A percentile compares a stretch with the other conserved stretches of the same genome.
Conservation (phyloP, 2,329 filamentous ascomycete species). For the Colletotrichum brevisporum region DNA sequence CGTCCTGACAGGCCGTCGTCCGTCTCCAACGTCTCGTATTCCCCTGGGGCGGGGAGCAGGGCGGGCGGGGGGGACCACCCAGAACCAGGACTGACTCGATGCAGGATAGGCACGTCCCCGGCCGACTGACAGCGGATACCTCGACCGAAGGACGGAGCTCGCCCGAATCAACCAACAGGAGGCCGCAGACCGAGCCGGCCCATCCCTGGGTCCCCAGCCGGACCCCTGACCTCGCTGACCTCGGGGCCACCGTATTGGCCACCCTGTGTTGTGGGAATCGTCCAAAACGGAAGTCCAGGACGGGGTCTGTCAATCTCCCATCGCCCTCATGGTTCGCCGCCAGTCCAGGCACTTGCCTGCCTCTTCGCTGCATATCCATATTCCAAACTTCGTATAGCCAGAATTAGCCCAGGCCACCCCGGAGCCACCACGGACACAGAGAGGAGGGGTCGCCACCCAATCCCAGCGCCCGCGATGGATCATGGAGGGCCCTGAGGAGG, state of each 20-base stretch:
- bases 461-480: slow-evolving; percentile 4
- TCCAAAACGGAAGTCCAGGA: slow-evolving; percentile 37
- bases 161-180: slow-evolving; percentile 38
- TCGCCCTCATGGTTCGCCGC: slow-evolving; percentile 38
- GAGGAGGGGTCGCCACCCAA: slow-evolving; percentile 25
- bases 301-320: slow-evolving; percentile 37
- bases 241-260: slow-evolving; percentile 38
- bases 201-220: slow-evolving; percentile 16
- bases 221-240: slow-evolving; percentile 21
- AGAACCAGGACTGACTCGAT: slow-evolving; percentile 39
- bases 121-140: slow-evolving; percentile 39
- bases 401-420: slow-evolving; percentile 39
- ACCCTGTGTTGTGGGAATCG: slow-evolving; percentile 28
- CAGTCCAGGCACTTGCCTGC: slow-evolving; percentile 37
- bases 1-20: slow-evolving; percentile 32
- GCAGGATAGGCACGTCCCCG: slow-evolving; percentile 32
- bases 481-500: slow-evolving; percentile 14
- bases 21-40: slow-evolving; percentile 39
- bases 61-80: slow-evolving; percentile 11
- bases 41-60: background rate
- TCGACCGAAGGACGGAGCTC: slow-evolving; percentile 38
- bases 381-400: slow-evolving; percentile 41
- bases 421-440: slow-evolving; percentile 29
- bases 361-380: slow-evolving; percentile 37
- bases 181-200: slow-evolving; percentile 21